These are phyloP conservation scores for Candida ulmi DNA, from an alignment of 805 yeast genomes.

Conservation along the genomic window DNA sequence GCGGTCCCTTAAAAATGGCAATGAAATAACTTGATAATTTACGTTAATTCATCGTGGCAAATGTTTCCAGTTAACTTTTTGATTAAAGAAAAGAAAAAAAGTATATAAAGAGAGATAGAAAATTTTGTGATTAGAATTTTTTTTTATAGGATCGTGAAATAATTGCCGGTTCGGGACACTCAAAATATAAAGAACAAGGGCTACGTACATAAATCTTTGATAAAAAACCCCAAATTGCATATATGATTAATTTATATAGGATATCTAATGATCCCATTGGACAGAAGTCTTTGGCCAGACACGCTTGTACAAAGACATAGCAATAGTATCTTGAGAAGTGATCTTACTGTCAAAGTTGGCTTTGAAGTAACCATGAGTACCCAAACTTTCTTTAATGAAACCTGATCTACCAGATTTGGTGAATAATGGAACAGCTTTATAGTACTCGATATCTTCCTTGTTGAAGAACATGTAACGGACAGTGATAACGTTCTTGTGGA, in stretches of 20 bases:
- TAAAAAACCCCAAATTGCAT: too few relatives aligned
- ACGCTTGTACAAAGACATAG: slow-evolving; percentile 90
- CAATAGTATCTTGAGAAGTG: slow-evolving; percentile 87
- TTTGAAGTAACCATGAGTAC: slow-evolving; percentile 98
- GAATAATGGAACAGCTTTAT: slow-evolving; percentile 86
- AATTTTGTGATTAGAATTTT: neutral
- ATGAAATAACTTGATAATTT: slow-evolving; percentile 23
- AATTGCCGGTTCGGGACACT: neutral
- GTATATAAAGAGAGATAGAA: slow-evolving; percentile 1
- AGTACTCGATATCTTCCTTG: slow-evolving; percentile 81
- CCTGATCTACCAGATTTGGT: slow-evolving; percentile 93
- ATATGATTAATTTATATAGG: too few relatives aligned
- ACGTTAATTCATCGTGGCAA: slow-evolving; percentile 28
- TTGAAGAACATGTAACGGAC: slow-evolving; percentile 97
- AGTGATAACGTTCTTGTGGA: slow-evolving; percentile 88
- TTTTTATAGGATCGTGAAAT: neutral
- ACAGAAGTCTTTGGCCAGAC: slow-evolving; percentile 71
- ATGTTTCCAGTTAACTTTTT: slow-evolving; percentile 27
- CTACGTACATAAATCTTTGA: neutral
- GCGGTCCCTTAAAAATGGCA: slow-evolving; percentile 26
- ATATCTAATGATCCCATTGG: slow-evolving; percentile 25
- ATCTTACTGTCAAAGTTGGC: slow-evolving; percentile 90
- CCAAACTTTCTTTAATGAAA: slow-evolving; percentile 88
- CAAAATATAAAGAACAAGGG: neutral
- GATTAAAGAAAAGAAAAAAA: slow-evolving; percentile 22